Conservation (phyloP, 1,284 basidiomycete species). For the Rhodofomes roseus region DNA sequence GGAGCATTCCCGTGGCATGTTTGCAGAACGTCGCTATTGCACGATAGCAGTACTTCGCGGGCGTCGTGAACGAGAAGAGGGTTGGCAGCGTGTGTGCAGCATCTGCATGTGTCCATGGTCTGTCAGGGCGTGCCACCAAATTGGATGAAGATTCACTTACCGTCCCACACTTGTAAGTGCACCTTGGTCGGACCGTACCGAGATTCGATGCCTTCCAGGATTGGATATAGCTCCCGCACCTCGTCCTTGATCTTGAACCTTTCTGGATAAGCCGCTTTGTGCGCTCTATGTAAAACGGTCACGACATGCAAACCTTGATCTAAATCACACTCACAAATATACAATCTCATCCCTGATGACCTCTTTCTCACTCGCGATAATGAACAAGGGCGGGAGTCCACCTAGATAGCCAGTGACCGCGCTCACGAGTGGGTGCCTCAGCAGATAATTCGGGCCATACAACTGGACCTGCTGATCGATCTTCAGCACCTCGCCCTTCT, state of each 20-base stretch:
- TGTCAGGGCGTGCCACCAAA: background rate
- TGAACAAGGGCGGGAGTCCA: constrained; percentile 83
- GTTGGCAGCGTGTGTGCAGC: constrained; percentile 74
- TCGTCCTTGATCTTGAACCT: constrained; percentile 66
- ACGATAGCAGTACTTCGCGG: constrained; percentile 76
- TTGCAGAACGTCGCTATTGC: constrained; percentile 67
- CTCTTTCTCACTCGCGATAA: constrained; percentile 89
- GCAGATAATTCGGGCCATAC: constrained; percentile 83
- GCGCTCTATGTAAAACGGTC: constrained; percentile 56
- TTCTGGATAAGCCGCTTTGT: constrained; percentile 86
- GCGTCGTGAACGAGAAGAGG: constrained; percentile 80
- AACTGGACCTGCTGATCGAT: constrained; percentile 81
- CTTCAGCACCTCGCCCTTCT: constrained; percentile 47
- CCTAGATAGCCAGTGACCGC: constrained; percentile 84
- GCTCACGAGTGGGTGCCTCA: constrained; percentile 85
- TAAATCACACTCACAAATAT: constrained; percentile 57
- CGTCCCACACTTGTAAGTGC: constrained; percentile 87
- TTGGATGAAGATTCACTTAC: constrained; percentile 32
- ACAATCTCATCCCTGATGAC: constrained; percentile 92
- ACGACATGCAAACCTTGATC: background rate
- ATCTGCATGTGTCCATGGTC: constrained; percentile 36
- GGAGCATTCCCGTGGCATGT: constrained; percentile 51
- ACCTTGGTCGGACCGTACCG: constrained; percentile 75
- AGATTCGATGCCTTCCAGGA: constrained; percentile 61
- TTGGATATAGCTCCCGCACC: constrained; percentile 60